Base-by-base conservation (phyloP, 768 basidiomycete species). In the Boletus rubescentipes region DNA sequence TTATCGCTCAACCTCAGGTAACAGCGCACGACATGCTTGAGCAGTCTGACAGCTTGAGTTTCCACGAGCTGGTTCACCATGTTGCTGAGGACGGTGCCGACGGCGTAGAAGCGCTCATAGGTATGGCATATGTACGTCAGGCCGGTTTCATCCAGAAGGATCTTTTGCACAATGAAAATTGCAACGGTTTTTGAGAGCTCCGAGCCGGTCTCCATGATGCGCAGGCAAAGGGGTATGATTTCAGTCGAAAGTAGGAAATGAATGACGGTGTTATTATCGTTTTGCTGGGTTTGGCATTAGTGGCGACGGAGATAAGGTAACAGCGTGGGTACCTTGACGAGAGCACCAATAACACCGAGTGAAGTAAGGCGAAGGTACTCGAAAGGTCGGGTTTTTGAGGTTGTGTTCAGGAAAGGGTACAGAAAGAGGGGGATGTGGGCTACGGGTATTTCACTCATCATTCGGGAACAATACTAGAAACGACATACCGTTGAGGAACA, bases 131-230 rank as follows among this genome's bases (percentile, higher is more conserved):
- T 99, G 72, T 99, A 99, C 15, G 93, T 95, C 55, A 99, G 75
- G 18, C 97, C 97, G 4, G 96, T 93, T 72, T 99, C 97, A 70
- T 99, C 97, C 49, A 98, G 80, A 15, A 99, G 80, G 54, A 93
- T 92, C 75, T 99, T 99, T 72, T 99, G 97, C 4, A 99, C 97
- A 65, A 99, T 99, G 73, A 99, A 99, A 65, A 99, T 99, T 39
- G 97, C 97, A 41, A 99, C 97, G 1, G 97, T 99, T 75, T 99
- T 99, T 54, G 91, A 93, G 16, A 99, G 83, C 65, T 99, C 97
- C 4, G 95, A 97, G 39, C 97, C 97, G 4, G 97, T 98, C 73
- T 99, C 97, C 97, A 99, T 99, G 72, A 99, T 99, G 48, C 97
- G 89, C 46, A 99, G 84, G 70, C 97, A 99, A 59, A 99, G 88